Evolutionary conservation across 768 basidiomycete species (phyloP), one percentile per base, ranked within the genome.

Genomic region (Rhodotorula graminis): DNA sequence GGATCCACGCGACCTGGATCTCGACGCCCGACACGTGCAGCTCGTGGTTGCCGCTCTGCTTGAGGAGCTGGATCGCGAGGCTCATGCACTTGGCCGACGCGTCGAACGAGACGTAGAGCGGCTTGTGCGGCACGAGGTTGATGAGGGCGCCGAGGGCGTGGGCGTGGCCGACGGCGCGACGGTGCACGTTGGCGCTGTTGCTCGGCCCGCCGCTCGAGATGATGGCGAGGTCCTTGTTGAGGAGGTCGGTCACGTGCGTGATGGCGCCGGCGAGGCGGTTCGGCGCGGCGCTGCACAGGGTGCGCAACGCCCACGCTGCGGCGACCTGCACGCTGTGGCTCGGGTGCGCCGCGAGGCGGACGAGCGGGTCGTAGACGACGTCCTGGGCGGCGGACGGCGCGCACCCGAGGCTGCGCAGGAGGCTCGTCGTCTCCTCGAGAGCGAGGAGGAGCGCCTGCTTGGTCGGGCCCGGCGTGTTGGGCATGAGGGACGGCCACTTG

Each of bases 81-180:
- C 96, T 92, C 67, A 98, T 87, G 27, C 93, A 89, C 74, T 72
- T 72, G 58, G 77, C 65, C 52, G 89, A 89, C 76, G 94, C 87
- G 79, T 98, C 95, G 81, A 93, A 93, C 11, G 93, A 94, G 58
- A 95, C 91, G 77, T 98, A 98, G 2, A 99, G 84, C 0, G 94
- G 93, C 33, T 91, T 86, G 71, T 89, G 86, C 0, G 92, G 90
- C 49, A 95, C 90, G 69, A 92, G 85, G 37, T 92, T 88, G 21
- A 97, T 87, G 40, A 98, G 84, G 9, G 90, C 89, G 4, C 92
- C 89, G 33, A 99, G 86, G 18, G 92, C 93, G 78, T 93, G 92
- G 0, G 94, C 89, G 78, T 91, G 92, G 1, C 96, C 95, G 87
- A 84, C 0, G 89, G 85, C 7, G 88, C 87, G 0, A 86, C 86